Base-by-base conservation (phyloP, 768 basidiomycete species). In the Leccinellum rugosiceps region DNA sequence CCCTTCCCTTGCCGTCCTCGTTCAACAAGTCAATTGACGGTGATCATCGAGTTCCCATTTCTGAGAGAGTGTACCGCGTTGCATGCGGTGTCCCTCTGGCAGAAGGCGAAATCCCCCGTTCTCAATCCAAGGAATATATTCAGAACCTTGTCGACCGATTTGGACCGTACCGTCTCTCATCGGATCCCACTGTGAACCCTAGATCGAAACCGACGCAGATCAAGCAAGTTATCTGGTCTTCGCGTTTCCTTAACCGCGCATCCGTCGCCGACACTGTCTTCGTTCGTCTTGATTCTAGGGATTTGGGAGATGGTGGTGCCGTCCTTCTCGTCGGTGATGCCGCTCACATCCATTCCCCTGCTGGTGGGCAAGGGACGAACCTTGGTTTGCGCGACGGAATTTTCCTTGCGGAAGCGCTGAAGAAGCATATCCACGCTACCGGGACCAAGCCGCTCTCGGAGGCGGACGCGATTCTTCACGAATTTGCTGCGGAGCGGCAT, bases 311-410 rank as follows among this genome's bases (percentile, higher is more conserved):
- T n/a, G 70, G 68, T 4, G 65, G 60, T 0, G 58, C 48, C 8
- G 46, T 70, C 55, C 15, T 72, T 44, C 59, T 81, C 43, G 38
- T 77, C 6, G 78, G 79, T 4, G 78, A 80, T 59, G 80, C 82
- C n/a, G n/a, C n/a, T n/a, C n/a, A n/a, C n/a, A n/a, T n/a, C n/a
- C n/a, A n/a, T n/a, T n/a, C n/a, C n/a, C 83, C 82, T 21, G 72
- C 11, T 10, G 83, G 82, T 1, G 83, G 82, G 1, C 81, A 82
- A 54, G 83, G 82, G 10, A 80, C 83, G 81, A 82, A 82, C 58
- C 75, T 83, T 17, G 79, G 82, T 8, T 68, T 84, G 17, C 75
- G 81, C 15, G 83, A 83, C 57, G 80, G 77, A 9, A 65, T 82
- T n/a, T 69, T 73, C 49, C 73, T 83, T 3, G 80, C 76, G 5